A percentile compares a stretch with the other conserved stretches of the same genome.
These are phyloP conservation scores for Phlyctochytrium bullatum DNA, from an alignment of 192 early-diverging fungal genomes.

Conservation along the genomic window DNA sequence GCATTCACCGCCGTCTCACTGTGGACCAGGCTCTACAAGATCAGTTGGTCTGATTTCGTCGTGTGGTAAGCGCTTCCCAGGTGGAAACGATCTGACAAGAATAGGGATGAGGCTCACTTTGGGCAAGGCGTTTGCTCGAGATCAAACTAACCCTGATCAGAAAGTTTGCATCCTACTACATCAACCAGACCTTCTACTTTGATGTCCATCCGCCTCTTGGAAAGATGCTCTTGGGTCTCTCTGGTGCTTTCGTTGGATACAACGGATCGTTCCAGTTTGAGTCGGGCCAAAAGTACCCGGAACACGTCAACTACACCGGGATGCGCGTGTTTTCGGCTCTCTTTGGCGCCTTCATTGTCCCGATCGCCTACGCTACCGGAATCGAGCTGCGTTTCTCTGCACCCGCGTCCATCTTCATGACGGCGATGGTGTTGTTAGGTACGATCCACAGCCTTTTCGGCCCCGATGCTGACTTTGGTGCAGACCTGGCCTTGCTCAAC, in stretches of 20 bases:
- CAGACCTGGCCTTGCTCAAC: conserved; percentile 69
- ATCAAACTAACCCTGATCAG: too few relatives aligned
- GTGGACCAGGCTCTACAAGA: conserved; percentile 42
- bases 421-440: conserved; percentile 77
- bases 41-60: conserved; percentile 34
- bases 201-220: conserved; percentile 98
- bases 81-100: too few relatives aligned
- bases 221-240: conserved; percentile 90
- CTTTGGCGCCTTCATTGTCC: conserved; percentile 85
- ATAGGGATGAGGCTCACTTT: conserved; percentile 65
- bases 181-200: conserved; percentile 92
- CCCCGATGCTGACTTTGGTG: neutral
- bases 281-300: conserved; percentile 76
- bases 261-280: conserved; percentile 85
- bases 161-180: conserved; percentile 91
- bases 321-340: conserved; percentile 89
- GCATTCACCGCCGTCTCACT: conserved; percentile 23
- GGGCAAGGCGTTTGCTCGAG: conserved; percentile 48
- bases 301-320: conserved; percentile 73
- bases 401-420: conserved; percentile 69
- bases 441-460: conserved; percentile 18
- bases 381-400: conserved; percentile 67
- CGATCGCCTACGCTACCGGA: conserved; percentile 87
- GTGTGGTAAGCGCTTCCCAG: conserved; percentile 33
- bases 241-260: conserved; percentile 79